These are phyloP conservation scores for Thelonectria olida DNA, from an alignment of 2,329 filamentous ascomycete genomes.

Conservation along the genomic window DNA sequence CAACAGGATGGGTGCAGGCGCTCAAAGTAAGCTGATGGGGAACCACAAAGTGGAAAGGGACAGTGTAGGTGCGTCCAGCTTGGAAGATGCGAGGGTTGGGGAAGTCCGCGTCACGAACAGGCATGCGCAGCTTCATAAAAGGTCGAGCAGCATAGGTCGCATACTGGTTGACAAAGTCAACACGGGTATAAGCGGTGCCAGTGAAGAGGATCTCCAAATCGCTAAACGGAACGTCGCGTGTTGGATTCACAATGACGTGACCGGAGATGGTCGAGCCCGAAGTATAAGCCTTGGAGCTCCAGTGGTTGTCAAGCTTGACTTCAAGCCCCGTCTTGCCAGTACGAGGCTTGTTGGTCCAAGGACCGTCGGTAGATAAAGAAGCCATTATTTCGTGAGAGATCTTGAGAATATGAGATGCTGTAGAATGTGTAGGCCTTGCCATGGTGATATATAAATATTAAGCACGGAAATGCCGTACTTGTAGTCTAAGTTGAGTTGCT, in stretches of 20 bases:
- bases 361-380: constrained; percentile 36
- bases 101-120: constrained; percentile 56
- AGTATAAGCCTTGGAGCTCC: constrained; percentile 64
- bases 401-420: constrained; percentile 27
- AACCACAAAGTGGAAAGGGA: constrained; percentile 69
- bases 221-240: constrained; percentile 59
- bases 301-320: constrained; percentile 63
- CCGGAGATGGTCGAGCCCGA: constrained; percentile 62
- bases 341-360: constrained; percentile 30
- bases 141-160: constrained; percentile 59
- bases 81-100: constrained; percentile 58
- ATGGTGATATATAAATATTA: constrained; percentile 37
- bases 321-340: constrained; percentile 50
- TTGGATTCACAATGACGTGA: constrained; percentile 55
- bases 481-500: constrained; percentile 28
- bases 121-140: constrained; percentile 66
- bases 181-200: constrained; percentile 58
- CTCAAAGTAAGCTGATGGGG: constrained; percentile 66
- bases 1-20: constrained; percentile 62
- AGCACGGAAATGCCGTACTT: constrained; percentile 23
- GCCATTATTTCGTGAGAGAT: constrained; percentile 36
- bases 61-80: constrained; percentile 56
- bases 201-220: constrained; percentile 62
- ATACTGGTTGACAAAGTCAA: constrained; percentile 60
- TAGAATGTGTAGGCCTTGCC: constrained; percentile 24